Base-by-base conservation (phyloP, 1,284 basidiomycete species). In the Takashimella koratensis region DNA sequence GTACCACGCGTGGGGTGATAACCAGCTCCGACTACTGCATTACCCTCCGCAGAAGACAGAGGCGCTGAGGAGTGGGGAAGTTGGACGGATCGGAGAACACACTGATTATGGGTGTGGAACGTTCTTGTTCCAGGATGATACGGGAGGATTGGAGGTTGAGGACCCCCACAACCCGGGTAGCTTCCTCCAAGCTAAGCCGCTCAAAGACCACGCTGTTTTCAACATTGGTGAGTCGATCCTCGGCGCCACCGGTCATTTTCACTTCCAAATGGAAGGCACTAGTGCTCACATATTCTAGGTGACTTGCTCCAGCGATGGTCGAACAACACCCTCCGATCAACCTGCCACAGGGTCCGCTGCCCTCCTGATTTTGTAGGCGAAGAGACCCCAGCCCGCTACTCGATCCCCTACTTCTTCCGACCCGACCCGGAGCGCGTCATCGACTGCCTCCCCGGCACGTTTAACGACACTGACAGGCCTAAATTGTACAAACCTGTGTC, bases 61-160 rank as follows among this genome's bases (percentile, higher is more conserved):
- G 22, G 39, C 30, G 11, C 39, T 49, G 20, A 27, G 39, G n/a
- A 24, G 25, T n/a, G 47, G 47, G 3, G 47, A 49, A 41, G 47
- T 51, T n/a, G 43, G 49, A 4, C 21, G 49, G 20, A 51, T 51
- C 19, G 49, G 42, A 3, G 49, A 43, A 26, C 41, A 51, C 49
- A 51, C 43, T 12, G 83, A 84, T 63, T 84, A 81, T 52, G 78
- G 79, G 2, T 80, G 79, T 1, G 74, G 83, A 22, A 84, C 83
- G 45, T 59, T 83, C n/a, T 66, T 83, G 13, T 73, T 83, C 47
- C 83, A 84, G 66, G 82, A 84, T 58, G 72, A 78, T 16, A 77
- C 80, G 3, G 82, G 82, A 3, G 83, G 83, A 0, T 72, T 84
- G 5, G 82, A 84, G 62, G 78, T 84, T 1, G 81, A 84, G 63